Base-by-base conservation (phyloP, 176 grass and related monocot species). In the Carex cristatella region DNA sequence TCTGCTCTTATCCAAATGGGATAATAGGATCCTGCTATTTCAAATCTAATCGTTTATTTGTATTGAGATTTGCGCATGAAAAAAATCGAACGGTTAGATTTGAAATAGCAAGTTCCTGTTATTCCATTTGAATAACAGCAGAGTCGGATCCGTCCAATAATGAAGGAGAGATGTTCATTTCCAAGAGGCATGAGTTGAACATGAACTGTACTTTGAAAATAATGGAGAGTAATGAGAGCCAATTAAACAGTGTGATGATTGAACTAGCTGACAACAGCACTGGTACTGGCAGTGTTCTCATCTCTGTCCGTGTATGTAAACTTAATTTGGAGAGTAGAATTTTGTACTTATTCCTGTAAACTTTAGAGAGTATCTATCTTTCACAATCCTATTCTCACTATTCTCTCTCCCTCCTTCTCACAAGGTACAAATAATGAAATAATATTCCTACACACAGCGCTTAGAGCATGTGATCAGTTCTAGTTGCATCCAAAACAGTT, bases 381-480 rank as follows among this genome's bases (percentile, higher is more conserved):
- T 79, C 74, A 58, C 53, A 79, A 33, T 5, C 51, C 51, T 75
- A 49, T 66, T 66, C 61, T 10, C 12, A 35, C 31, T 68, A 6
- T 37, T 68, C 72, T 54, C 38, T 49, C 18, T 27, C 68, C 8
- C 35, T 42, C 33, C 7, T 37, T 1, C 74, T 14, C 53, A n/a
- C 38, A 44, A 46, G 33, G 33, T 65, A 44, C 81, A 69, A 51
- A 53, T 83, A 53, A 53, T 83, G 32, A 69, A 51, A 53, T 83
- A 53, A 53, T 83, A 53, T 68, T 83, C 81, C 81, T 53, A 44
- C 44, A 56, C 14, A 83, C 81, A 23, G 23, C 57, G 62, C 40
- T 9, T 53, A 10, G 2, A 67, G 19, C 81, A 83, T 83, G 81
- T 83, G 81, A 83, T 49, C 28, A 69, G 79, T 65, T 82, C 79